Conservation (phyloP, 768 basidiomycete genomes). For the Amanita thiersii region DNA sequence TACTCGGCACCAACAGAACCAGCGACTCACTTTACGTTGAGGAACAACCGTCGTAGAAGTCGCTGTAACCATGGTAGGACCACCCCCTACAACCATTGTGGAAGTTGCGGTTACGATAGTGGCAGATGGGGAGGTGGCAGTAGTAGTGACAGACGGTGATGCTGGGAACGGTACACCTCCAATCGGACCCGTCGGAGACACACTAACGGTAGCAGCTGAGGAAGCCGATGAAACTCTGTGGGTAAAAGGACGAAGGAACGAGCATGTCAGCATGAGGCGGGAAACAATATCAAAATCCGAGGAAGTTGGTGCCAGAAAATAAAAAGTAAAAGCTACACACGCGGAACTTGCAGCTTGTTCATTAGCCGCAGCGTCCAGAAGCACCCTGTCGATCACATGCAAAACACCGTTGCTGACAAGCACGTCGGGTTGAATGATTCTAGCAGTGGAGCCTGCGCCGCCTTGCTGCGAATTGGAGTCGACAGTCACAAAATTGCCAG, state of each 20-base stretch:
- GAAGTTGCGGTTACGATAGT: no score
- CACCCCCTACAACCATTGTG: no score
- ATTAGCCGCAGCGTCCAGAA: slow-evolving; percentile 37
- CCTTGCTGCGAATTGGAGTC: slow-evolving; percentile 12
- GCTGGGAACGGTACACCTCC: slow-evolving; percentile 16
- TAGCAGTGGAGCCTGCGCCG: slow-evolving; percentile 29
- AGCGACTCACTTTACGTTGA: no score
- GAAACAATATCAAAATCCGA: no score
- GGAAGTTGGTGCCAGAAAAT: not conserved
- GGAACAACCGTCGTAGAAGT: no score
- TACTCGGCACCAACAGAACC: no score
- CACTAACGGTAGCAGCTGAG: slow-evolving; percentile 29
- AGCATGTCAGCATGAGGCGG: no score
- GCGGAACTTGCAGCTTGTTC: slow-evolving; percentile 40
- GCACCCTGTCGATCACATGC: slow-evolving; percentile 50
- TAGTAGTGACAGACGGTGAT: no score
- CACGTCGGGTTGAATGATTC: slow-evolving; percentile 50
- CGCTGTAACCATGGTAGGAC: no score
- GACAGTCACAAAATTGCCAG: slow-evolving; percentile 47
- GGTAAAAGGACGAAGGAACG: not conserved
- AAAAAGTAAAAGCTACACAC: slow-evolving; percentile 25
- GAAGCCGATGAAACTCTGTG: slow-evolving; percentile 36
- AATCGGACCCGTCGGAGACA: slow-evolving; percentile 34
- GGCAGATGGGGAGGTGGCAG: no score
- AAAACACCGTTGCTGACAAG: slow-evolving; percentile 62